Evolutionary conservation across 2,329 filamentous ascomycete genomes (phyloP).

Genomic region (Zasmidium angulare): DNA sequence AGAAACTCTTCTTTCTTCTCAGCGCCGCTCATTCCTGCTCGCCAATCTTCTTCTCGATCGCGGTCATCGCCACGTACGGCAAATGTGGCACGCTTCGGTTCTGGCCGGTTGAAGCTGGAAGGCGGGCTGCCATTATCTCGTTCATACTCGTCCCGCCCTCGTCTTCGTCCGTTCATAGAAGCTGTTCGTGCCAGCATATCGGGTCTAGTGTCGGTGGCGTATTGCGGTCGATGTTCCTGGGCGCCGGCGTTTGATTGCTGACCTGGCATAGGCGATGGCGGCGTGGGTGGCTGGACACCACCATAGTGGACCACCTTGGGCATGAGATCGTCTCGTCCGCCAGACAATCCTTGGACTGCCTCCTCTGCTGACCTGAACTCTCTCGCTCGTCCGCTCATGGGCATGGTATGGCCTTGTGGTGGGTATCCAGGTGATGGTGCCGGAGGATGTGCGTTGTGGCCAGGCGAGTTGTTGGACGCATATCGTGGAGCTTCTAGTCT

Average conservation of each 20-base stretch:
- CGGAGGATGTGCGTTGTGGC: conserved; percentile 61
- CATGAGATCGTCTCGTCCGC: conserved; percentile 86
- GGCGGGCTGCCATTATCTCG: conserved; percentile 82
- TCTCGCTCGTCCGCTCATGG: conserved; percentile 61
- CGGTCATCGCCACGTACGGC: conserved; percentile 28
- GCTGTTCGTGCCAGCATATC: conserved; percentile 36
- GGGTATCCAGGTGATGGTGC: conserved; percentile 77
- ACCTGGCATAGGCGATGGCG: conserved; percentile 70
- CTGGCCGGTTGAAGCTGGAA: conserved; percentile 57
- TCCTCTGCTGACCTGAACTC: conserved; percentile 97
- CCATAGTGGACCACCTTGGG: conserved; percentile 95
- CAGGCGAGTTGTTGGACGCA: conserved; percentile 58
- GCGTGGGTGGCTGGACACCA: conserved; percentile 88
- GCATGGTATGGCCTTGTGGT: conserved; percentile 51
- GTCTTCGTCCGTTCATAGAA: conserved; percentile 66
- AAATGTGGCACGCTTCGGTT: conserved; percentile 52
- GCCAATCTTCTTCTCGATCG: conserved; percentile 40
- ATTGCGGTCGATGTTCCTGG: conserved; percentile 20
- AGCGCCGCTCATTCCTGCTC: conserved; percentile 80
- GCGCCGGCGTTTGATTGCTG: conserved; percentile 23
- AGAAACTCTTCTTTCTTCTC: conserved; percentile 94
- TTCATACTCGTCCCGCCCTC: conserved; percentile 87
- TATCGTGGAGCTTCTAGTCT: conserved; percentile 53
- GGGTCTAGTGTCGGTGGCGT: conserved; percentile 37
- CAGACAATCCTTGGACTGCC: conserved; percentile 83